Percentiles rank a stretch among this genome's conserved stretches.
phyloP scores from a whole-genome alignment of 2,329 filamentous ascomycete genomes.

The Verticillium isaacii region DNA sequence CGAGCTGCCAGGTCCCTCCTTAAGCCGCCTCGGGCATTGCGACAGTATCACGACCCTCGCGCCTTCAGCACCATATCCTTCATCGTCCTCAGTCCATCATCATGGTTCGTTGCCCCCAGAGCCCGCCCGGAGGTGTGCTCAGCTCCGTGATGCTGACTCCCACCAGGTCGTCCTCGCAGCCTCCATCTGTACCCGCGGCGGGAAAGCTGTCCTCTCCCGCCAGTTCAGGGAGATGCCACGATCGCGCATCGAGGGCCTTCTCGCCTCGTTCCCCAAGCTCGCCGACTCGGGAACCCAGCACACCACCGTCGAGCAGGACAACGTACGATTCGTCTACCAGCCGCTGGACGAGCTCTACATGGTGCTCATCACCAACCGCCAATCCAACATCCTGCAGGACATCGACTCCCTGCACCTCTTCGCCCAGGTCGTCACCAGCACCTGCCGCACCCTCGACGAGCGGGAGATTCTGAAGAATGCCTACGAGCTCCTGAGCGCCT shows the following conservation, averaged over 20 bases:
- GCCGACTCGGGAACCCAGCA: conserved; percentile 95
- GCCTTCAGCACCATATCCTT: conserved; percentile 8
- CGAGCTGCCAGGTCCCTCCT: conserved; percentile 2
- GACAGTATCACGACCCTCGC: conserved; percentile 5
- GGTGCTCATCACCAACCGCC: conserved; percentile 98
- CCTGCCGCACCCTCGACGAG: conserved; percentile 94
- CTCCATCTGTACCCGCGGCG: conserved; percentile 96
- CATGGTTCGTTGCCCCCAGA: conserved; percentile 7
- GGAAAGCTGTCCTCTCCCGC: conserved; percentile 95
- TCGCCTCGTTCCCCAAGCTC: conserved; percentile 96
- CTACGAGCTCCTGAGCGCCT: conserved; percentile 92
- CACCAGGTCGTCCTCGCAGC: conserved; percentile 91
- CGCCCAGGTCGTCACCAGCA: conserved; percentile 92
- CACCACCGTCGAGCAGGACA: conserved; percentile 97
- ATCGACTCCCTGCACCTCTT: conserved; percentile 98
- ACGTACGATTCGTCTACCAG: conserved; percentile 99
- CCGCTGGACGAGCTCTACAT: conserved; percentile 99
- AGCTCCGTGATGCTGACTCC: conserved; percentile 5
- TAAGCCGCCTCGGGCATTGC: conserved; percentile 5
- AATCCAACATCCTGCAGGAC: conserved; percentile 98
- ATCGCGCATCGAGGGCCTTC: conserved; percentile 91
- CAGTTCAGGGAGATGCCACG: conserved; percentile 98
- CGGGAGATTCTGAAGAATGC: conserved; percentile 92
- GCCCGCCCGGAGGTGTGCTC: neutral
- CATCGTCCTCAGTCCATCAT: conserved; percentile 3